A percentile compares a stretch with the other conserved stretches of the same genome.
Evolutionary conservation across 176 grass and related monocot species (phyloP).

Genomic region (Aegilops umbellulata): DNA sequence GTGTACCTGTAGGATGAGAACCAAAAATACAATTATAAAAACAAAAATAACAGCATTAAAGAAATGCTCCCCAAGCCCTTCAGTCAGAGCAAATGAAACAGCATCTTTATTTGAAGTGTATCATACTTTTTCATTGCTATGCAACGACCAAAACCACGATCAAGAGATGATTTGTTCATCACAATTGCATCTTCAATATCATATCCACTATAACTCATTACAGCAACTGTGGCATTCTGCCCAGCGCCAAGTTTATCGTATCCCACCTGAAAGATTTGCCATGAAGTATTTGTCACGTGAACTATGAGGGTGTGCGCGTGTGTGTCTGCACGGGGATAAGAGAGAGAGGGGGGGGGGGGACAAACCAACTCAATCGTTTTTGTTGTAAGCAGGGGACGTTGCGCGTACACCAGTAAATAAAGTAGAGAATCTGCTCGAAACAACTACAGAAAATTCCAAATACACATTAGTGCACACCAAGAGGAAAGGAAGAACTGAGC

Average conservation of each 20-base stretch:
- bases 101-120: background rate
- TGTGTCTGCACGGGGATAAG: background rate
- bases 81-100: conserved; percentile 21
- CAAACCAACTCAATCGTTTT: conserved; percentile 96
- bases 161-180: conserved; percentile 98
- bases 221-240: conserved; percentile 95
- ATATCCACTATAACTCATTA: conserved; percentile 97
- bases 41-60: background rate
- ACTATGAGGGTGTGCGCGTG: background rate
- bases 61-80: conserved; percentile 7
- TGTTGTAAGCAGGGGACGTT: conserved; percentile 89
- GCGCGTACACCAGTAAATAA: conserved; percentile 87
- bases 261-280: conserved; percentile 56
- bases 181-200: conserved; percentile 99
- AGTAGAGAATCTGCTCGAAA: conserved; percentile 86
- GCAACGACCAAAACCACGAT: conserved; percentile 95
- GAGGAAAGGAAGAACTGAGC: background rate
- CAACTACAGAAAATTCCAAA: conserved; percentile 50
- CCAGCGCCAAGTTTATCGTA: conserved; percentile 93
- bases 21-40: conserved; percentile 7
- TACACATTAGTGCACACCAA: conserved; percentile 29
- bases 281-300: conserved; percentile 9
- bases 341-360: conserved; percentile 9
- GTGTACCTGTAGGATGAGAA: conserved; percentile 59
- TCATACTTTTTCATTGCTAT: conserved; percentile 95